phyloP scores from a whole-genome alignment of 192 early-diverging fungal genomes.

The Gigaspora rosea region DNA sequence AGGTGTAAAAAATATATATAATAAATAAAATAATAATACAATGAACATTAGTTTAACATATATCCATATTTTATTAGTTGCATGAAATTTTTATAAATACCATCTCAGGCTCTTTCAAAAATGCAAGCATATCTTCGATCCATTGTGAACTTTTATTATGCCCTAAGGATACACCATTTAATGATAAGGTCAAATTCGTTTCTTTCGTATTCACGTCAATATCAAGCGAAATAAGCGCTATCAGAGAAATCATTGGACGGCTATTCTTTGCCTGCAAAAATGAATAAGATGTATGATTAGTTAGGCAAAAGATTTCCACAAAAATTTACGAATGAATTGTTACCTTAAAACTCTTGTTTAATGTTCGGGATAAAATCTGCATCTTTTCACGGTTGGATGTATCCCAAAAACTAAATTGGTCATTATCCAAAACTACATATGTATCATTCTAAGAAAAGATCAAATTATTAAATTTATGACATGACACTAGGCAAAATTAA shows the following conservation, averaged over 20 bases:
- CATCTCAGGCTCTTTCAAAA: slow-evolving; percentile 59
- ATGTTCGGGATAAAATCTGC: slow-evolving; percentile 47
- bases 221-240: slow-evolving; percentile 51
- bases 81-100: slow-evolving; percentile 29
- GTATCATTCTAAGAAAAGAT: slow-evolving; percentile 43
- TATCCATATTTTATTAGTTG: neutral
- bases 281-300: neutral
- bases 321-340: neutral
- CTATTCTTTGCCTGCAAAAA: slow-evolving; percentile 45
- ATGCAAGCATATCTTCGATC: slow-evolving; percentile 54
- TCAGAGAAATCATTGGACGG: slow-evolving; percentile 61
- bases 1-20: neutral
- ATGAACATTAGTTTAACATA: neutral
- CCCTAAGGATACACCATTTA: slow-evolving; percentile 50
- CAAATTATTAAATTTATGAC: neutral
- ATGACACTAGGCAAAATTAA: neutral
- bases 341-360: slow-evolving; percentile 51
- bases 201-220: slow-evolving; percentile 60
- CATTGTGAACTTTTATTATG: slow-evolving; percentile 44
- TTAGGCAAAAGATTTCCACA: neutral
- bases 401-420: slow-evolving; percentile 50
- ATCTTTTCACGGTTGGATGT: slow-evolving; percentile 34
- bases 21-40: neutral
- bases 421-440: slow-evolving; percentile 52
- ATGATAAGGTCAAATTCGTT: slow-evolving; percentile 52